Evolutionary conservation across 164 flowering plant genomes (phyloP).

Genomic region (Macadamia integrifolia): DNA sequence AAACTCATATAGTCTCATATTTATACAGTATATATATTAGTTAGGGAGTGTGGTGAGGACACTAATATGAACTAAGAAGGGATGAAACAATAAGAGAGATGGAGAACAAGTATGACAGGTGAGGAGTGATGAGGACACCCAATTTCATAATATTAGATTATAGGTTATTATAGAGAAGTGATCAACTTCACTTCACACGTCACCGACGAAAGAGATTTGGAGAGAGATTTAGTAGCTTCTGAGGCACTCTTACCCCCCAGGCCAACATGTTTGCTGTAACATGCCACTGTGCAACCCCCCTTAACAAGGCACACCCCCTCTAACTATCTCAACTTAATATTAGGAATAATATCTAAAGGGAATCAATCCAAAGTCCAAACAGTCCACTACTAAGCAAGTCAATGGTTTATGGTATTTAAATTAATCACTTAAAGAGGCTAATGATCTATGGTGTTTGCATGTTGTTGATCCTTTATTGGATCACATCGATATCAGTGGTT

Average conservation of each 20-base stretch:
- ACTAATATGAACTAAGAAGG: neutral
- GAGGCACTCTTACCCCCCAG: slow-evolving; percentile 24
- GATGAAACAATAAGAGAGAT: neutral
- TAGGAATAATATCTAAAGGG: neutral
- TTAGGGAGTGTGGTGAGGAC: neutral
- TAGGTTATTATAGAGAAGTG: neutral
- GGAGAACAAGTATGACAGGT: neutral
- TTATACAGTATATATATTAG: neutral
- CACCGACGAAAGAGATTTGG: slow-evolving; percentile 9
- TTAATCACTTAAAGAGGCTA: too few relatives aligned
- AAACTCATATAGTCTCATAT: neutral
- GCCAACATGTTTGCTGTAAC: slow-evolving; percentile 23
- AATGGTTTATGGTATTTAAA: neutral
- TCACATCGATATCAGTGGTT: neutral
- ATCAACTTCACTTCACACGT: slow-evolving; percentile 4
- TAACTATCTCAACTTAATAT: too few relatives aligned
- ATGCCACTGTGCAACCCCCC: too few relatives aligned
- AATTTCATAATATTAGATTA: neutral
- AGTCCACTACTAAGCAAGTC: neutral
- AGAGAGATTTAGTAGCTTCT: slow-evolving; percentile 24
- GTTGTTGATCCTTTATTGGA: neutral
- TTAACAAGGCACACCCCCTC: too few relatives aligned
- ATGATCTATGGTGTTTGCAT: too few relatives aligned
- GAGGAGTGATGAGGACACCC: too few relatives aligned
- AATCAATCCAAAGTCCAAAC: neutral